Conservation (phyloP, 768 basidiomycete species). For the Lentinula sp. region DNA sequence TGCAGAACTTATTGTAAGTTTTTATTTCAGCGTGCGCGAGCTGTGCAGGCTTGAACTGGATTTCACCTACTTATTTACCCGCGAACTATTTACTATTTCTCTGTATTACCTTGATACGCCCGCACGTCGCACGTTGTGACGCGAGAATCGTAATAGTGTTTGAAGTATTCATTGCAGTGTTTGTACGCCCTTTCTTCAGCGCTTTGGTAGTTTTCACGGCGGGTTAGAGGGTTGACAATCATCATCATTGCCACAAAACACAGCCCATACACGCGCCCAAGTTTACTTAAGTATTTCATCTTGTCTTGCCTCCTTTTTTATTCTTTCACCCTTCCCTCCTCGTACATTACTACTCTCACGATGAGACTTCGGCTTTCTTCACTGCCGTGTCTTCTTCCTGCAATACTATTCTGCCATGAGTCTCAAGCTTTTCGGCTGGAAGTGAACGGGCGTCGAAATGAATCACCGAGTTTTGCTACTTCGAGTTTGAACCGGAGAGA, state of each 20-base stretch:
- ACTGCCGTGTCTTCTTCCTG: not conserved
- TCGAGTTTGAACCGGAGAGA: not conserved
- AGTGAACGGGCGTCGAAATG: conserved; percentile 11
- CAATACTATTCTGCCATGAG: not conserved
- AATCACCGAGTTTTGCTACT: not conserved
- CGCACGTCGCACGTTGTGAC: not conserved
- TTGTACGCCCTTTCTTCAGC: not conserved
- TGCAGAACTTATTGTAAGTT: too few relatives aligned
- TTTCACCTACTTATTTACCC: not conserved
- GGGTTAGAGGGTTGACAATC: not conserved
- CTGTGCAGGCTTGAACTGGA: not conserved
- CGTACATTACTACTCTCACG: not conserved
- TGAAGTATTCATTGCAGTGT: not conserved
- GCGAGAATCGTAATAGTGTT: not conserved
- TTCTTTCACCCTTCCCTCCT: not conserved
- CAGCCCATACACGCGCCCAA: not conserved
- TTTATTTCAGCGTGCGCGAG: not conserved
- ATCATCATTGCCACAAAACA: not conserved
- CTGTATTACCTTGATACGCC: not conserved
- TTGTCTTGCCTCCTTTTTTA: not conserved
- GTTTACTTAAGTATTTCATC: not conserved
- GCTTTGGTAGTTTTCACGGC: not conserved
- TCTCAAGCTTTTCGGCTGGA: conserved; percentile 3
- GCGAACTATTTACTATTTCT: not conserved
- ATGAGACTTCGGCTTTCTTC: not conserved